Evolutionary conservation across 2,329 filamentous ascomycete genomes (phyloP), one percentile per base, ranked within the genome.

Genomic region (Neocatenulostroma microsporum): DNA sequence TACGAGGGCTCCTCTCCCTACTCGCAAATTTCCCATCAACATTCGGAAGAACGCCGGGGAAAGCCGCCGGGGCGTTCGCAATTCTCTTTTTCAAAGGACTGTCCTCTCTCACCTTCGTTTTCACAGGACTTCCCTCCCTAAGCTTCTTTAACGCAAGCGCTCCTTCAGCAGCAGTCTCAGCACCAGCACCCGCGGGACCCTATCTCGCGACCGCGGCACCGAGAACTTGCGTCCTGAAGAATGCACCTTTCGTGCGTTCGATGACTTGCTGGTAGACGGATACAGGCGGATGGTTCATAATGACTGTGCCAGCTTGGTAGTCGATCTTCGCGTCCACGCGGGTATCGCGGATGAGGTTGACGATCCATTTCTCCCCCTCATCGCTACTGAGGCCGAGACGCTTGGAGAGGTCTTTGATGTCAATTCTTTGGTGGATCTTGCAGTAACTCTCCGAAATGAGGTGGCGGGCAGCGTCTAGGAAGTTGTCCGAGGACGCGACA

Each of bases 291-390:
- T 98, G 91, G 73, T 98, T 96, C 89, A 98, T 98, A 53, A 96
- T 80, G 36, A 98, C 91, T 37, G 91, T 96, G 59, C 91, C 91
- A 68, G 94, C 85, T 72, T 96, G 86, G 71, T 94, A 95, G 69
- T 98, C 91, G 61, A 96, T 96, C 78, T 98, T 98, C 57, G 91
- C 91, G 60, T 98, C 91, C 46, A 98, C 84, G 46, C 88, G 78
- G 17, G 91, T 98, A 68, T 98, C 91, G 47, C 91, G 82, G 67
- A 98, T 98, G 48, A 98, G 76, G 72, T 98, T 98, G 55, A 98
- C 91, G 58, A 98, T 98, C 91, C 91, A 98, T 74, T 98, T 98
- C 78, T 98, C 91, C 56, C 91, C 91, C 58, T 96, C 91, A 59
- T 94, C 86, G 55, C 88, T 81, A 61, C 83, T 86, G 48, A 98